Percentiles rank a stretch among this genome's conserved stretches.
These are phyloP conservation scores for Globisporangium carolinianum DNA, from an alignment of 352 stramenopile genomes.

Conservation along the genomic window DNA sequence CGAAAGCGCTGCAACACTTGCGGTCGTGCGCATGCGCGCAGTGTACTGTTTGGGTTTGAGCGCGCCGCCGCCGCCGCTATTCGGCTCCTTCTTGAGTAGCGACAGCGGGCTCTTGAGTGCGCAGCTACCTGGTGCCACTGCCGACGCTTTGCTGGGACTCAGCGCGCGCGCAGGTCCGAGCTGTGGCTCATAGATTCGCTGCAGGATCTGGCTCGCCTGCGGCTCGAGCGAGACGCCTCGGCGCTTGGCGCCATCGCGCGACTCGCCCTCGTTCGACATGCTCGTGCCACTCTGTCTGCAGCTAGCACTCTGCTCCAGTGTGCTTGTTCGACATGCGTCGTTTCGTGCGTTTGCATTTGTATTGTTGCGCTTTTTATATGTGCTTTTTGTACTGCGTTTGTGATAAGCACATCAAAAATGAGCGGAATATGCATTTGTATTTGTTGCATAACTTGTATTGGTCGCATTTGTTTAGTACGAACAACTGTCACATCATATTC, in stretches of 20 bases:
- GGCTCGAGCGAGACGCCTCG: constrained; percentile 38
- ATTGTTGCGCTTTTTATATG: too few relatives aligned
- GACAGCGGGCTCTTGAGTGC: constrained; percentile 9
- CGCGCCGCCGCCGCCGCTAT: constrained; percentile 5
- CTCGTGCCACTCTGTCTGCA: not conserved
- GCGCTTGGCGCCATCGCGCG: constrained; percentile 50
- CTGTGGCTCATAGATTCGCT: constrained; percentile 61
- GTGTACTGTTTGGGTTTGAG: constrained; percentile 34
- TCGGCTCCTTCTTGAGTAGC: constrained; percentile 11
- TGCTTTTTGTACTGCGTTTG: too few relatives aligned
- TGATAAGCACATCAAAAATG: too few relatives aligned
- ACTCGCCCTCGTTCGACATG: constrained; percentile 7
- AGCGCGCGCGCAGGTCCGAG: constrained; percentile 22
- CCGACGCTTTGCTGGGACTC: constrained; percentile 1
- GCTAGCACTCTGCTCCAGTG: too few relatives aligned
- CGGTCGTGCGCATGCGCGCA: constrained; percentile 37
- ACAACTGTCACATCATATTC: too few relatives aligned
- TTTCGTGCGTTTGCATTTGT: too few relatives aligned
- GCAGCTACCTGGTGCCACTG: not conserved
- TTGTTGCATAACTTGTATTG: too few relatives aligned
- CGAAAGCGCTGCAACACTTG: constrained; percentile 27
- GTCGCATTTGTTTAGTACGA: too few relatives aligned
- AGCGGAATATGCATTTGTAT: too few relatives aligned
- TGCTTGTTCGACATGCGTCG: too few relatives aligned
- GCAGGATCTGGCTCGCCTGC: constrained; percentile 52